Percentiles rank a stretch among this genome's conserved stretches.
phyloP scores from a whole-genome alignment of 768 basidiomycete genomes.

The Sarcodon aspratus region DNA sequence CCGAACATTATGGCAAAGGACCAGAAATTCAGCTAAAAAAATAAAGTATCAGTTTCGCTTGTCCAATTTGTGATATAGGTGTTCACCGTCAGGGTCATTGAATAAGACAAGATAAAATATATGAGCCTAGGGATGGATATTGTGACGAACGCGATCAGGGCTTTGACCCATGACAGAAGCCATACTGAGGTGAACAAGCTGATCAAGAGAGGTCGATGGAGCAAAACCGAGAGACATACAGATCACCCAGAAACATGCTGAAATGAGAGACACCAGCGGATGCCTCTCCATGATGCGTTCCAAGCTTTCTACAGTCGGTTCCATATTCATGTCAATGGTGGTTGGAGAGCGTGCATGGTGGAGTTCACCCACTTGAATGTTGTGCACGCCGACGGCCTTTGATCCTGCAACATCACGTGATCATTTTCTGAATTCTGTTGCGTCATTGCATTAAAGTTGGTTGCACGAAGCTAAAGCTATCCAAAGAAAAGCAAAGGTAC shows the following conservation, averaged over 20 bases:
- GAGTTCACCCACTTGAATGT: too few species aligned
- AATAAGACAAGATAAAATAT: conserved; percentile 73
- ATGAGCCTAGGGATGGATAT: conserved; percentile 74
- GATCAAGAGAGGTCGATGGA: conserved; percentile 1
- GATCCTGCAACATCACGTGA: too few species aligned
- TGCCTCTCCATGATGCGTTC: conserved; percentile 27
- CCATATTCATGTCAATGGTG: conserved; percentile 9
- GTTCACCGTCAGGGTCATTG: conserved; percentile 77
- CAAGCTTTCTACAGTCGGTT: conserved; percentile 7
- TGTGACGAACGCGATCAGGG: conserved; percentile 67
- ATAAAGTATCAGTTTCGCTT: conserved; percentile 1
- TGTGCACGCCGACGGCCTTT: too few species aligned
- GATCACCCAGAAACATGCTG: conserved; percentile 79
- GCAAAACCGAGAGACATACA: conserved; percentile 33
- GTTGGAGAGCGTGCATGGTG: too few species aligned
- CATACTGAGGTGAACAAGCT: conserved; percentile 41
- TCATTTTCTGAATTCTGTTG: too few species aligned
- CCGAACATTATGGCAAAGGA: conserved; percentile 73
- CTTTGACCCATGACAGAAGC: conserved; percentile 68
- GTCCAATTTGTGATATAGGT: not conserved
- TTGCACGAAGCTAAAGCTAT: too few species aligned
- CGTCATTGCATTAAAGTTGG: too few species aligned
- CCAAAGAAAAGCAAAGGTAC: too few species aligned
- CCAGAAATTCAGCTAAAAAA: conserved; percentile 76
- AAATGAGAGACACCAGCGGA: conserved; percentile 64